Base-by-base conservation (phyloP, 2,329 filamentous ascomycete species). In the Stagonosporopsis rhizophila region DNA sequence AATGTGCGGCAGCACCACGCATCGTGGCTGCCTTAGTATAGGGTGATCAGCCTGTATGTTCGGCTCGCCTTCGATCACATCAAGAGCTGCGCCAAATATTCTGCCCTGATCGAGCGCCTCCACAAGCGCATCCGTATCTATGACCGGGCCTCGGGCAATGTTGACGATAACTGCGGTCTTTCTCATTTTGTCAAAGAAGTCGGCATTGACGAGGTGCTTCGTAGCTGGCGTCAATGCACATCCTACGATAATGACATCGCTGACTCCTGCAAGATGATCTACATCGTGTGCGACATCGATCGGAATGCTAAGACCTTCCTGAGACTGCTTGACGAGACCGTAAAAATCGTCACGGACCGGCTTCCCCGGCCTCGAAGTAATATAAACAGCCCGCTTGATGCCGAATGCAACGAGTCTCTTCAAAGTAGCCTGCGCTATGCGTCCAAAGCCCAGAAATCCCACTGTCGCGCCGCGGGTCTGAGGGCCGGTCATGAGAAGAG, bases 1-100 rank as follows among this genome's bases (percentile, higher is more conserved):
- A 61, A 87, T 83, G 64, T 87, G 84, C 41, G 84, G 84, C 48
- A 86, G 70, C 56, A 86, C 67, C 62, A 86, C 82, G 30, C 77
- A 79, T 42, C 81, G 79, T 52, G 76, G 74, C 53, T 83, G 75
- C 35, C 77, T 77, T 44, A 83, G 58, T 28, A 82, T 71, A 0
- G 81, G 83, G 6, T 79, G 75, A 58, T 86, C 77, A 8, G 60
- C 63, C n/a, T 59, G 55, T 44, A 81, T 78, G 45, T 78, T 80
- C 37, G 81, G 82, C 69, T 86, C 83, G 35, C 79, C 75, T 67
- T 86, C 83, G 53, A 81, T 85, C 6, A 86, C 83, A 57, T 86
- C 83, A 15, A 86, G 63, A 0, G 83, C 84, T 0, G 80, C 82
- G 1, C 81, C 80, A 20, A 79, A 81, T 6, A 86, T 79, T 32